phyloP scores from a whole-genome alignment of 2,329 filamentous ascomycete genomes.

The Pyricularia pennisetigena region DNA sequence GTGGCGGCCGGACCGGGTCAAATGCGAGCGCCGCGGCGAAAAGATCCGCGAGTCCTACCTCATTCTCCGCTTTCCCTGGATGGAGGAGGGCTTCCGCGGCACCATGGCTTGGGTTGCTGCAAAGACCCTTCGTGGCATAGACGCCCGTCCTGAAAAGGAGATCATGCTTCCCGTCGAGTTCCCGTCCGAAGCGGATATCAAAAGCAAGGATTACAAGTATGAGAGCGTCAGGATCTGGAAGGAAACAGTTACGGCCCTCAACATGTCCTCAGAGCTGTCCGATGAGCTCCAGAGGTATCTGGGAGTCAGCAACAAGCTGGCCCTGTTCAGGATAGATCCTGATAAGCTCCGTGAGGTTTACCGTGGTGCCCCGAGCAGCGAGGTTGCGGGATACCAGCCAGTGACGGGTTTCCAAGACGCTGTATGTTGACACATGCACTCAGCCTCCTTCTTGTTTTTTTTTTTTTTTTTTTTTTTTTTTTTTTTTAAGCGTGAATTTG shows the following conservation, averaged over 20 bases:
- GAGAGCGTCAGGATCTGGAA: constrained; percentile 58
- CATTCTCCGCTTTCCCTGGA: constrained; percentile 57
- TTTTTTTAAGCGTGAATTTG: not conserved
- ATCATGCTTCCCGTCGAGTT: constrained; percentile 56
- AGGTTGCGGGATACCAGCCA: constrained; percentile 52
- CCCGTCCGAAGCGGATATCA: constrained; percentile 47
- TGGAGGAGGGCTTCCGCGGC: constrained; percentile 36
- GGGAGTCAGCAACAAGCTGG: constrained; percentile 55
- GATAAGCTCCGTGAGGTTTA: constrained; percentile 45
- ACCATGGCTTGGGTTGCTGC: constrained; percentile 33
- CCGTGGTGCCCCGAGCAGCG: constrained; percentile 47
- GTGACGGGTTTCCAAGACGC: constrained; percentile 61
- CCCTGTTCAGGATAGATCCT: constrained; percentile 59
- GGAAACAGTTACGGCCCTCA: constrained; percentile 43
- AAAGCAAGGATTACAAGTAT: constrained; percentile 45
- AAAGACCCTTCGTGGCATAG: constrained; percentile 38
- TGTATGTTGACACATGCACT: constrained; percentile 30
- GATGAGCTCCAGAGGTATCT: constrained; percentile 54
- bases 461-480: too few relatives aligned
- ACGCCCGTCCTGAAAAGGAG: constrained; percentile 48
- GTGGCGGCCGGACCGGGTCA: constrained; percentile 58
- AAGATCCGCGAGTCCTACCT: constrained; percentile 45
- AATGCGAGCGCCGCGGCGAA: constrained; percentile 35
- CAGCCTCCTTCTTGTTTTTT: not conserved
- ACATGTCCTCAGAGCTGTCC: constrained; percentile 49